Evolutionary conservation across 2,329 filamentous ascomycete genomes (phyloP).

Genomic region (Neurospora sp.): DNA sequence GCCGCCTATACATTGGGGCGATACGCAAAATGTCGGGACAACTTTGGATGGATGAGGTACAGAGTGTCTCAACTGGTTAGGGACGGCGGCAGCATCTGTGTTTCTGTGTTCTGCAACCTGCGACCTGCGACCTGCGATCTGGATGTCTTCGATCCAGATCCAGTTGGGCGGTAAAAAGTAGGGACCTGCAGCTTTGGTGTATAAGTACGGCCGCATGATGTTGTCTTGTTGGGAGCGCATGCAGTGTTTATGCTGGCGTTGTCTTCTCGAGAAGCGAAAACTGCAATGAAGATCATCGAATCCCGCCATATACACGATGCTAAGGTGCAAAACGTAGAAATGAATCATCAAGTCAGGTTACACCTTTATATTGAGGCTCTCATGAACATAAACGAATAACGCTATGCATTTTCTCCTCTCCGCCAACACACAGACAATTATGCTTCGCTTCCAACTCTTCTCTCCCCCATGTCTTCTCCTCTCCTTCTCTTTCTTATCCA

Average conservation of each 20-base stretch:
- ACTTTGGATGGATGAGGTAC: neutral
- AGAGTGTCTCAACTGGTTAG: neutral
- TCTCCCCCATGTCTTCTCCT: neutral
- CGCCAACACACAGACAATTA: neutral
- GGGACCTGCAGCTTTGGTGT: neutral
- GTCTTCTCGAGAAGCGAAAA: neutral
- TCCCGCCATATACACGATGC: neutral
- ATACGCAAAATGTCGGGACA: neutral
- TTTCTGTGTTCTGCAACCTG: neutral
- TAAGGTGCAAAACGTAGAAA: neutral
- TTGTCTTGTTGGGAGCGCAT: neutral
- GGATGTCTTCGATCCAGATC: neutral
- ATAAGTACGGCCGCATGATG: neutral
- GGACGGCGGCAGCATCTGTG: neutral
- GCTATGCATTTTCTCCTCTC: neutral
- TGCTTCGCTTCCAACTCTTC: neutral
- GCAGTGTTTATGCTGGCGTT: neutral
- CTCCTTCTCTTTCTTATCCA: neutral
- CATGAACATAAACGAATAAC: neutral
- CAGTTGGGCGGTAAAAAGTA: neutral
- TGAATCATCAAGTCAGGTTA: neutral
- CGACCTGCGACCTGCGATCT: neutral
- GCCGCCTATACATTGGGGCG: neutral
- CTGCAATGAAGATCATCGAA: neutral
- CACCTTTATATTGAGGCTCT: neutral